phyloP scores from a whole-genome alignment of 2,329 filamentous ascomycete genomes.

The Fusarium irregulare region DNA sequence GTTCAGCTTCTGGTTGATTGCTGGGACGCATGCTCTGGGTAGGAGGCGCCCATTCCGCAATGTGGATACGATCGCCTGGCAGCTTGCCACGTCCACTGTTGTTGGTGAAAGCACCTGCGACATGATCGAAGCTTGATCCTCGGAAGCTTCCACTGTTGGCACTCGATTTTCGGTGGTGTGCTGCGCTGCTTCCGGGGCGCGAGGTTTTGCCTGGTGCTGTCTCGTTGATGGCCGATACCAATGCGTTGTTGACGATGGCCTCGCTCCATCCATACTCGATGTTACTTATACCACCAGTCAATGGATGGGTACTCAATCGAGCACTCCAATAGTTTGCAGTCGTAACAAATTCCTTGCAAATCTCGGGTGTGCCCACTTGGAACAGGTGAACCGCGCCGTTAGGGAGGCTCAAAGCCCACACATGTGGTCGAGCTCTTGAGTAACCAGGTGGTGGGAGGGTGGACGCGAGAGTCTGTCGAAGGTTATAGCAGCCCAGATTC shows the following conservation, averaged over 20 bases:
- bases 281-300: slow-evolving; percentile 93
- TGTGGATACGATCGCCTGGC: slow-evolving; percentile 84
- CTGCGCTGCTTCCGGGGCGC: slow-evolving; percentile 64
- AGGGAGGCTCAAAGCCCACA: slow-evolving; percentile 93
- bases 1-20: slow-evolving; percentile 80
- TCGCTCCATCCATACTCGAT: slow-evolving; percentile 98
- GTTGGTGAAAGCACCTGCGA: slow-evolving; percentile 61
- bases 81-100: slow-evolving; percentile 69
- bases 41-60: slow-evolving; percentile 90
- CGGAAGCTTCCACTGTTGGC: slow-evolving; percentile 64
- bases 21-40: slow-evolving; percentile 91
- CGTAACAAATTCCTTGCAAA: slow-evolving; percentile 91
- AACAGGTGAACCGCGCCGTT: slow-evolving; percentile 97
- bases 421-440: slow-evolving; percentile 87
- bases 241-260: slow-evolving; percentile 74
- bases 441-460: slow-evolving; percentile 91
- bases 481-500: slow-evolving; percentile 84
- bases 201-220: slow-evolving; percentile 53
- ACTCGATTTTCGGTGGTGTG: slow-evolving; percentile 56
- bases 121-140: slow-evolving; percentile 72
- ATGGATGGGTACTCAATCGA: slow-evolving; percentile 89
- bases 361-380: slow-evolving; percentile 94
- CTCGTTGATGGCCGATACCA: slow-evolving; percentile 66
- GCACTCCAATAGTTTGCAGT: slow-evolving; percentile 99
- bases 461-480: slow-evolving; percentile 92